Evolutionary conservation across 2,329 filamentous ascomycete species (phyloP).

Genomic region (Xylariaceae sp.): DNA sequence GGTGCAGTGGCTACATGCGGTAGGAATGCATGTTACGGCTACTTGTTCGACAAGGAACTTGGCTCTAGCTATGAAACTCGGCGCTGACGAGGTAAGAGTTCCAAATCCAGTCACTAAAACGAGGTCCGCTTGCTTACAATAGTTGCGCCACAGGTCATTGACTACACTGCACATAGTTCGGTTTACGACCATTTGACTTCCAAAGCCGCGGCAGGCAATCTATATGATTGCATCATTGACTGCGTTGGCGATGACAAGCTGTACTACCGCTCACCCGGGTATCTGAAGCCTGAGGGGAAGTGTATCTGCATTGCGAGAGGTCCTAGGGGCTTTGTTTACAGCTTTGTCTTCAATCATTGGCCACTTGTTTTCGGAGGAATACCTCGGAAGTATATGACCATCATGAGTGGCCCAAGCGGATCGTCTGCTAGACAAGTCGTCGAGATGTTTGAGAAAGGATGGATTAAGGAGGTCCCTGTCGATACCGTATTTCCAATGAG

Average conservation of each 20-base stretch:
- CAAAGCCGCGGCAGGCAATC: conserved; percentile 6
- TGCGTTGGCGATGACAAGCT: conserved; percentile 23
- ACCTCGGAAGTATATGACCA: conserved; percentile 14
- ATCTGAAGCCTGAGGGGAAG: conserved; percentile 19
- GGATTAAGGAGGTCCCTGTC: conserved; percentile 16
- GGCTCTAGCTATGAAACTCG: conserved; percentile 19
- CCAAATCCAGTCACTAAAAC: background rate
- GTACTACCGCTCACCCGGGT: conserved; percentile 19
- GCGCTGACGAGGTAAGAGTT: conserved; percentile 23
- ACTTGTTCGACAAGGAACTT: conserved; percentile 23
- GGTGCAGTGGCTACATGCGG: conserved; percentile 19
- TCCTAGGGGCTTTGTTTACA: conserved; percentile 14
- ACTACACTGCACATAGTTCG: conserved; percentile 20
- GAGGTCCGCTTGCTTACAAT: background rate
- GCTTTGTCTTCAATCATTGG: conserved; percentile 18
- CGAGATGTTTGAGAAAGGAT: conserved; percentile 8
- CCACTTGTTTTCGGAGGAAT: conserved; percentile 20
- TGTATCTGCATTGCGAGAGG: conserved; percentile 21
- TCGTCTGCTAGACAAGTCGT: conserved; percentile 12
- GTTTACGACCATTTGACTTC: conserved; percentile 16
- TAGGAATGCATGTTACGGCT: conserved; percentile 21
- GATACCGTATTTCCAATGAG: conserved; percentile 20
- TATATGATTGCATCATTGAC: conserved; percentile 22
- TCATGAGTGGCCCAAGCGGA: conserved; percentile 13
- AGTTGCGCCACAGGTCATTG: conserved; percentile 18